These are phyloP conservation scores for Alternaria metachromatica DNA, from an alignment of 2,329 filamentous ascomycete species.

Conservation along the genomic window DNA sequence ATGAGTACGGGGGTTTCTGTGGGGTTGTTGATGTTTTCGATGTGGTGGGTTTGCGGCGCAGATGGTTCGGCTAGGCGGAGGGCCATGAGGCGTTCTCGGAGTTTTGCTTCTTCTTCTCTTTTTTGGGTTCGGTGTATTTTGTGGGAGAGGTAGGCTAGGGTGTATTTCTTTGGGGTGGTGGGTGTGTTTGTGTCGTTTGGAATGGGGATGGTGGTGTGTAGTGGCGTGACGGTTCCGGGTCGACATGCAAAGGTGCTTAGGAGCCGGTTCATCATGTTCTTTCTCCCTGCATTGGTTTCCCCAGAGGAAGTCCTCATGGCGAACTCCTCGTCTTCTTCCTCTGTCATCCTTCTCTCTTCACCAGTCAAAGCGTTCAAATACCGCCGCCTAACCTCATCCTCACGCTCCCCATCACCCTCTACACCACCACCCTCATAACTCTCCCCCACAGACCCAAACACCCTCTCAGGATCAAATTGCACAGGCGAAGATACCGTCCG, in stretches of 20 bases:
- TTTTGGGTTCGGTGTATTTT: background rate
- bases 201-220: background rate
- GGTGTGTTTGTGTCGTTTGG: background rate
- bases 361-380: background rate
- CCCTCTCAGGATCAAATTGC: background rate
- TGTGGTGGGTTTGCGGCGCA: background rate
- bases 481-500: background rate
- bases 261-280: background rate
- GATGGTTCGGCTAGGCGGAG: background rate
- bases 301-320: background rate
- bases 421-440: background rate
- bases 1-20: background rate
- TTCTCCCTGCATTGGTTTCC: background rate
- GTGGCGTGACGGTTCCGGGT: background rate
- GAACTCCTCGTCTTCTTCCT: background rate
- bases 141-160: background rate
- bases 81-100: background rate
- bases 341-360: background rate
- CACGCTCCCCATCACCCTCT: background rate
- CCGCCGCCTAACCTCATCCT: background rate
- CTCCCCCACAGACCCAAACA: background rate
- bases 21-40: background rate
- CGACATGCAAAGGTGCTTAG: background rate
- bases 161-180: background rate
- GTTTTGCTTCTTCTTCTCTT: background rate